Percentiles rank a stretch among this genome's conserved stretches.
Conservation (phyloP, 208 protist genomes). For the Acanthamoeba castellanii region DNA sequence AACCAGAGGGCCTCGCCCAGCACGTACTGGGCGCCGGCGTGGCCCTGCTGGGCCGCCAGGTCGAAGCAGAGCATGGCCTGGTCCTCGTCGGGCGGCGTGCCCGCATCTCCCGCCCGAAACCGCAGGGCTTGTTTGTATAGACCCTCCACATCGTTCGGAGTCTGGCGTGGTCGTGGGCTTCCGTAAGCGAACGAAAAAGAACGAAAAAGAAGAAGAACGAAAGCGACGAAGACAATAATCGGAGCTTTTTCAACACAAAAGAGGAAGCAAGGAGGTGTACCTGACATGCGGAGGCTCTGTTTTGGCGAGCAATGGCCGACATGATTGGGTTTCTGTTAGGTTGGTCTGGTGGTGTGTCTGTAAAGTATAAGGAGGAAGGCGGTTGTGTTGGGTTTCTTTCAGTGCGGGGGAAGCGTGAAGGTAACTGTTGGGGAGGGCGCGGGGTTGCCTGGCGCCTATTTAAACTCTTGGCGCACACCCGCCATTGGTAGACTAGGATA, state of each 20-base stretch:
- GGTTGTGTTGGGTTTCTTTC: too few relatives aligned
- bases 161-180: not conserved
- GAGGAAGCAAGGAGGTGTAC: not conserved
- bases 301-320: not conserved
- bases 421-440: too few relatives aligned
- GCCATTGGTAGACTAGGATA: too few relatives aligned
- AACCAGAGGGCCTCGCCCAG: not conserved
- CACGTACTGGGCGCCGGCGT: not conserved
- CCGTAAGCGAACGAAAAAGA: not conserved
- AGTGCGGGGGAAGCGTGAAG: too few relatives aligned
- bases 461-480: too few relatives aligned
- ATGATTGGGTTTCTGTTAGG: not conserved
- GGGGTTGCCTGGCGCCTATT: too few relatives aligned
- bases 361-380: too few relatives aligned
- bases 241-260: too few relatives aligned
- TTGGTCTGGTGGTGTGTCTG: not conserved
- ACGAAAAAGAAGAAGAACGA: not conserved
- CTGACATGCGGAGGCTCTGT: not conserved
- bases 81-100: not conserved
- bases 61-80: constrained; percentile 23
- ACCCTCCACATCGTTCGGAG: not conserved
- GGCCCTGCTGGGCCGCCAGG: constrained; percentile 4
- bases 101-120: not conserved
- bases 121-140: not conserved
- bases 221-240: not conserved